Conservation (phyloP, 129 eudicot genomes). For the Saposhnikovia divaricata region DNA sequence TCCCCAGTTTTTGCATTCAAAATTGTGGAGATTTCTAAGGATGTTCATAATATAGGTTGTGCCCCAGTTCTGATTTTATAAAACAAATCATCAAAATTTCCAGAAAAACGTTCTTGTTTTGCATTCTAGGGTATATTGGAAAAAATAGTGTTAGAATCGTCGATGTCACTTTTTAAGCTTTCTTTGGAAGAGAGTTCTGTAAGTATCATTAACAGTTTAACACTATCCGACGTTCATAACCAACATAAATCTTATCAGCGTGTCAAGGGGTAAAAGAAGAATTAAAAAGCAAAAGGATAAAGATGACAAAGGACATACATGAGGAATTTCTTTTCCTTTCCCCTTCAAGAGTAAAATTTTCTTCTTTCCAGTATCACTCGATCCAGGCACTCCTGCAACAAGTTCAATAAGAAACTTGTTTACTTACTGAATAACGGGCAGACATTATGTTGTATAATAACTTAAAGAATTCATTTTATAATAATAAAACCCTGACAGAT, state of each 20-base stretch:
- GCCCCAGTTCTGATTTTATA: not conserved
- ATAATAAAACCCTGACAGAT: not conserved
- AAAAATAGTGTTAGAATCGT: not conserved
- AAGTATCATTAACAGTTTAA: not conserved
- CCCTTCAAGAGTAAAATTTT: slow-evolving; percentile 86
- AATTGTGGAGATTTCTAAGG: not conserved
- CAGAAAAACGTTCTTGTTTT: not conserved
- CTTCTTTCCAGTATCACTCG: slow-evolving; percentile 57
- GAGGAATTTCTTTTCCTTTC: slow-evolving; percentile 66
- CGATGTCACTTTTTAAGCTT: not conserved
- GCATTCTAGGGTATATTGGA: not conserved
- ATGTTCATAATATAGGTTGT: not conserved
- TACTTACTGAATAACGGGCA: not conserved
- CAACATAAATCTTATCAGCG: not conserved
- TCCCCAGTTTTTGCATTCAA: not conserved
- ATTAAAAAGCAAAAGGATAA: not conserved
- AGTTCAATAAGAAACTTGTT: slow-evolving; percentile 3
- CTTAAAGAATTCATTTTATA: not conserved
- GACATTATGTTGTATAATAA: not conserved
- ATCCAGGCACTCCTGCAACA: slow-evolving; percentile 52
- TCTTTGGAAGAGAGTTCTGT: not conserved
- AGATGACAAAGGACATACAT: slow-evolving; percentile 34
- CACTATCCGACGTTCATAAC: not conserved
- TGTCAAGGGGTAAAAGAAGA: not conserved
- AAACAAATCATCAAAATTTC: not conserved